Conservation (phyloP, 2,329 filamentous ascomycete species). For the Fusarium begoniae region DNA sequence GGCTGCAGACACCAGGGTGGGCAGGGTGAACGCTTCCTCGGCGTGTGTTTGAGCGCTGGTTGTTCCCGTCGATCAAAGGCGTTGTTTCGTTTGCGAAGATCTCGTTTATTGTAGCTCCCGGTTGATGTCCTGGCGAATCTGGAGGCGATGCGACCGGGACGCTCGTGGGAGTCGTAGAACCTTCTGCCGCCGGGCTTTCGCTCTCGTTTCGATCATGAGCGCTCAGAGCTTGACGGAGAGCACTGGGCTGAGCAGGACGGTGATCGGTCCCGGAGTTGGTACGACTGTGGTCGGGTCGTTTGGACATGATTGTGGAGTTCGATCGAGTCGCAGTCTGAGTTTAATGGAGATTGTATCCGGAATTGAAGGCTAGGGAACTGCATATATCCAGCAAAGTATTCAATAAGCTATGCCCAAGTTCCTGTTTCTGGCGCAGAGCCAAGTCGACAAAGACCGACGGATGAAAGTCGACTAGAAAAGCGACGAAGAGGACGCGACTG, state of each 20-base stretch:
- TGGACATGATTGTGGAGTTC: conserved; percentile 36
- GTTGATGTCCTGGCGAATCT: conserved; percentile 36
- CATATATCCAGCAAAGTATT: neutral
- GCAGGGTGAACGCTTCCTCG: conserved; percentile 43
- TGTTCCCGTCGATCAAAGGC: conserved; percentile 53
- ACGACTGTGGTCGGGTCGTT: conserved; percentile 42
- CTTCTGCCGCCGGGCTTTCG: conserved; percentile 6
- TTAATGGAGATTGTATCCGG: neutral
- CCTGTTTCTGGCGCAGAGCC: neutral
- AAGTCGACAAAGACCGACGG: neutral
- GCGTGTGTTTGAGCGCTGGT: conserved; percentile 33
- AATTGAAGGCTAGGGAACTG: neutral
- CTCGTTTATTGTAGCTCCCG: conserved; percentile 26
- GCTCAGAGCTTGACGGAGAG: conserved; percentile 57
- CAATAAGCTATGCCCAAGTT: neutral
- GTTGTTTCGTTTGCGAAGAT: conserved; percentile 58
- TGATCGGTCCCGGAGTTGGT: conserved; percentile 48
- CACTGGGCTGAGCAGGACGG: conserved; percentile 55
- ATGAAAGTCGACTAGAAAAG: conserved; percentile 14
- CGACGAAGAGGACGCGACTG: conserved; percentile 18
- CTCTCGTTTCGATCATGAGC: conserved; percentile 38
- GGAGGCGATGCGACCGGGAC: conserved; percentile 34
- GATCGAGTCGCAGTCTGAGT: neutral
- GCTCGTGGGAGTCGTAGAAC: conserved; percentile 13
- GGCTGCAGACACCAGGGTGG: conserved; percentile 66